Percentiles rank a stretch among this genome's conserved stretches.
These are phyloP conservation scores for Cutaneotrichosporon sp. DNA, from an alignment of 1,284 basidiomycete species.

Conservation along the genomic window DNA sequence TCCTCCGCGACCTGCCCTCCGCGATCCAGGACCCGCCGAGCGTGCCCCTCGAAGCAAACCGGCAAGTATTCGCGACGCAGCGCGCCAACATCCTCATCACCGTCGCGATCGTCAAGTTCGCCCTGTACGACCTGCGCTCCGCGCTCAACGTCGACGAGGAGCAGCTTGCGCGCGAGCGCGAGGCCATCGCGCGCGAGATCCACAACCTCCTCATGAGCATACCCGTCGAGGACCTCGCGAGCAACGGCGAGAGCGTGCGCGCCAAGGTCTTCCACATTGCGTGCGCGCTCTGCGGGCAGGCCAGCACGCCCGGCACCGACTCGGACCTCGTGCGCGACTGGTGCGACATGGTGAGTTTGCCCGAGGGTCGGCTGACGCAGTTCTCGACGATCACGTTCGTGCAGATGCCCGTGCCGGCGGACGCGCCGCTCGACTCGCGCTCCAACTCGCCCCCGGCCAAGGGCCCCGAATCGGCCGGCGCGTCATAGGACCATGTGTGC, in stretches of 20 bases:
- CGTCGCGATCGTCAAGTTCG: conserved; percentile 52
- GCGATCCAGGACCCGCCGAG: conserved; percentile 38
- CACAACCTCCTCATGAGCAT: conserved; percentile 49
- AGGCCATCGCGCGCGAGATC: conserved; percentile 49
- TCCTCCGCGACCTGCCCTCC: conserved; percentile 39
- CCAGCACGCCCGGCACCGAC: conserved; percentile 33
- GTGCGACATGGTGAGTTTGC: conserved; percentile 50
- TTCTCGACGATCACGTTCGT: conserved; percentile 52
- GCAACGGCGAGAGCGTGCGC: conserved; percentile 53
- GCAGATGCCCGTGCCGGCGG: conserved; percentile 51
- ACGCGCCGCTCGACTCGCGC: conserved; percentile 25
- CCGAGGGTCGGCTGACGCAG: conserved; percentile 29
- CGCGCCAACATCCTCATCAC: conserved; percentile 51
- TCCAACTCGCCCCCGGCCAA: conserved; percentile 33
- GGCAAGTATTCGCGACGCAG: conserved; percentile 48
- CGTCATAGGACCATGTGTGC: neutral
- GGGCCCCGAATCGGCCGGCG: neutral
- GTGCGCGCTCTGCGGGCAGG: conserved; percentile 46
- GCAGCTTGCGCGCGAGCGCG: conserved; percentile 43
- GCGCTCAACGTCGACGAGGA: conserved; percentile 42
- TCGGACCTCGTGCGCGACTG: conserved; percentile 51
- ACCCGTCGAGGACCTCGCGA: conserved; percentile 52
- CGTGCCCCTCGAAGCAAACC: conserved; percentile 26
- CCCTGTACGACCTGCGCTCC: conserved; percentile 46
- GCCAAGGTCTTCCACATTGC: conserved; percentile 53